Evolutionary conservation across 768 basidiomycete species (phyloP), one percentile per base, ranked within the genome.

Genomic region (Mycena haematopus): DNA sequence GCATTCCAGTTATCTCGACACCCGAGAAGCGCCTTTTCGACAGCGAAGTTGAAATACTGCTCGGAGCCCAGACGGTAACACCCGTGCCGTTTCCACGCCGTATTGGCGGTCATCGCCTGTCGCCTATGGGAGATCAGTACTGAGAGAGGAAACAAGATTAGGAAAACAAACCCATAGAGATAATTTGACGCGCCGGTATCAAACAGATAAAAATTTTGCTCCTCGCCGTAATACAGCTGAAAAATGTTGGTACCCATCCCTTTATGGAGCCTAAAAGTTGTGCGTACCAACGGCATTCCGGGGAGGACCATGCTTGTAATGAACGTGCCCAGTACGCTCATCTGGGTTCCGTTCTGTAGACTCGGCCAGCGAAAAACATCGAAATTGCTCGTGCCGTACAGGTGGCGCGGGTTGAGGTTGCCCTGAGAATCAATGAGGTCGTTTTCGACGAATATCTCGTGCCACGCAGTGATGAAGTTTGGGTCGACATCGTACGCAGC

Each of bases 291-390:
- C 8, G 92, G 83, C 51, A 96, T 86, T 66, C 95, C 95, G 33
- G 94, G 95, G 89, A 95, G 89, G 27, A 95, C 79, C 66, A 96
- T 70, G 29, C 84, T 82, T 35, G 88, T 86, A 68, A 96, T 82
- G 72, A 96, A 96, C 13, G 89, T 85, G 0, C 83, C 95, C 54
- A 96, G 74, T 15, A 83, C 89, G 60, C 90, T 89, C 68, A 83
- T 84, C 69, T 91, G 85, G 1, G 89, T 90, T 21, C 95, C 95
- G 69, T 93, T 92, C 69, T 90, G 86, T 69, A 97, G 73, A 76
- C 90, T 88, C 4, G 93, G 93, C 95, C 95, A 97, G 59, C 95
- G 84, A 82, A 91, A 97, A 11, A 97, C 85, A 80, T 96, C 95
- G 78, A 96, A 96, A 72, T 96, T 96, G 72, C 90, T 91, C n/a